phyloP scores from a whole-genome alignment of 495 filamentous ascomycete genomes.

The Astrothelium macrocarpum region DNA sequence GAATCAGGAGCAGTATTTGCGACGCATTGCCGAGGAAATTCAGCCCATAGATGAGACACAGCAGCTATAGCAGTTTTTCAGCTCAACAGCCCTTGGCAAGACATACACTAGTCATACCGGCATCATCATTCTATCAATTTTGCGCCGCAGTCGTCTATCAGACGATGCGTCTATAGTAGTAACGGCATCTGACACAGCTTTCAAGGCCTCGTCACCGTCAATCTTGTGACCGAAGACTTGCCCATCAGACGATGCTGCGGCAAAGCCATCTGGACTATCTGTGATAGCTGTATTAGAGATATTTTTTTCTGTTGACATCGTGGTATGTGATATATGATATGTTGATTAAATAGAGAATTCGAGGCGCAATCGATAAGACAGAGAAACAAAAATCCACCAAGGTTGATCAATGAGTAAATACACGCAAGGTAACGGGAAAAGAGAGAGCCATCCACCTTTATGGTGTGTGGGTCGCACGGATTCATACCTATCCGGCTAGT shows the following conservation, averaged over 20 bases:
- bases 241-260: not conserved
- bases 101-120: conserved; percentile 11
- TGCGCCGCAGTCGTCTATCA: conserved; percentile 31
- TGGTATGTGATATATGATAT: too few relatives aligned
- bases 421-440: not conserved
- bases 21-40: conserved; percentile 47
- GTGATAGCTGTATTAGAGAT: not conserved
- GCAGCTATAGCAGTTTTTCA: conserved; percentile 13
- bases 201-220: not conserved
- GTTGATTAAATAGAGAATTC: not conserved
- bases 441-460: not conserved
- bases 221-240: not conserved
- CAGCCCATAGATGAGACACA: conserved; percentile 31
- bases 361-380: not conserved
- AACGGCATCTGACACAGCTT: not conserved
- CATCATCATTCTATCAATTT: conserved; percentile 30
- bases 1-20: not conserved
- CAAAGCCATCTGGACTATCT: not conserved
- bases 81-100: not conserved
- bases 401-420: not conserved
- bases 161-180: conserved; percentile 37
- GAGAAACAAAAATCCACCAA: not conserved
- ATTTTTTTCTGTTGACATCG: not conserved
- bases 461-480: not conserved
- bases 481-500: not conserved